Evolutionary conservation across 83 land plant species (phyloP), one percentile per base, ranked within the genome.

Genomic region (Picea engelmannii): DNA sequence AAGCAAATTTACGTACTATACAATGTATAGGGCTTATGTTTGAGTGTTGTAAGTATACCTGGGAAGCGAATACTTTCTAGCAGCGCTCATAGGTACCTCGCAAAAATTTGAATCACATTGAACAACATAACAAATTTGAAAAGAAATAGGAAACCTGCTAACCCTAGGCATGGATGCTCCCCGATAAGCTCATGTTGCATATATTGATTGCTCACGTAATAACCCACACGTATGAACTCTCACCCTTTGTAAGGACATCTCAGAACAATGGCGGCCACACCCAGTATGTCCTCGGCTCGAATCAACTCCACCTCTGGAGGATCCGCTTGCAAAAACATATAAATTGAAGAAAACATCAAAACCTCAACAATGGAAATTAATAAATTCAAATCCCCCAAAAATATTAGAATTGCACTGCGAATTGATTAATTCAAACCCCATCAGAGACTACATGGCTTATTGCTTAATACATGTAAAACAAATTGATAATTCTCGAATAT

Each of bases 181-280:
- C 27, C 62, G 24, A 66, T 82, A 15, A 83, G 71, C 62, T 49
- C 83, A 40, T 83, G 87, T 24, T 83, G 85, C 31, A 25, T 42
- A 62, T 84, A 84, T 25, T 84, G 85, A 20, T 83, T 84, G 86
- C 63, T 83, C 8, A 84, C 86, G 58, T 84, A 84, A 62, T 84
- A 84, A 3, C 86, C 86, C 20, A 84, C 61, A 23, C 86, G 84
- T 20, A 83, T 69, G 17, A 84, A 83, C 42, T 84, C 86, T 4
- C 40, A 58, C 15, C 86, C 86, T 71, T 5, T 60, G 86, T 84
- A 84, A 42, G 86, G 83, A 55, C 86, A 84, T 24, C 87, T 83
- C 86, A 84, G 49, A 18, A 84, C 81, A 31, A 84, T 55, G 21
- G 77, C 86, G 4, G 86, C 81, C 25, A 84, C 86, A 17, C 86